phyloP scores from a whole-genome alignment of 768 basidiomycete genomes.

The Trametes coccinea region DNA sequence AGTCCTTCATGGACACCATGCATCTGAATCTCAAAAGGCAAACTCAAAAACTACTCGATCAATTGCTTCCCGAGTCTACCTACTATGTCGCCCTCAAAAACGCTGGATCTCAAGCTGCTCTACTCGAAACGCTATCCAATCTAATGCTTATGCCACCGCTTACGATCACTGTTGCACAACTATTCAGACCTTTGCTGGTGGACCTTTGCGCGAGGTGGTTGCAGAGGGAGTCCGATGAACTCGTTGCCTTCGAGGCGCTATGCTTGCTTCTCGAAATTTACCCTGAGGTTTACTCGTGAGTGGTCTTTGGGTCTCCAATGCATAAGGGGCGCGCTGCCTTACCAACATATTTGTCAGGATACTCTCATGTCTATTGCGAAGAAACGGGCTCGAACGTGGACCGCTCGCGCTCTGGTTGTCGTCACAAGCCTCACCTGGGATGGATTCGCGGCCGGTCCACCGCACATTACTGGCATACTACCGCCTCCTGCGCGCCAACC shows the following conservation, averaged over 20 bases:
- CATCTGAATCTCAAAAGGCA: slow-evolving; percentile 58
- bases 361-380: slow-evolving; percentile 50
- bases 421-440: slow-evolving; percentile 29
- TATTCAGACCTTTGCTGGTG: slow-evolving; percentile 75
- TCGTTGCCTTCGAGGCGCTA: slow-evolving; percentile 59
- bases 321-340: slow-evolving; percentile 1
- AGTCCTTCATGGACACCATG: slow-evolving; percentile 48
- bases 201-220: slow-evolving; percentile 87
- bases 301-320: slow-evolving; percentile 9
- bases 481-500: slow-evolving; percentile 75
- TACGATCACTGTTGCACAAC: slow-evolving; percentile 58
- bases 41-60: slow-evolving; percentile 45
- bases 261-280: slow-evolving; percentile 66
- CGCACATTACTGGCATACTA: slow-evolving; percentile 76
- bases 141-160: slow-evolving; percentile 62
- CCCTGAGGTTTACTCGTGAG: slow-evolving; percentile 73
- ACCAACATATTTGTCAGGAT: slow-evolving; percentile 43
- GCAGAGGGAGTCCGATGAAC: slow-evolving; percentile 46
- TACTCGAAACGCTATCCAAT: slow-evolving; percentile 58
- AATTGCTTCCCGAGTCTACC: slow-evolving; percentile 45
- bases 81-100: slow-evolving; percentile 40
- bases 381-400: slow-evolving; percentile 47
- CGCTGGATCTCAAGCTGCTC: slow-evolving; percentile 39
- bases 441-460: slow-evolving; percentile 57
- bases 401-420: slow-evolving; percentile 49